Evolutionary conservation across 352 stramenopile species (phyloP), one percentile per base, ranked within the genome.

Genomic region (Pythium dissotocum): DNA sequence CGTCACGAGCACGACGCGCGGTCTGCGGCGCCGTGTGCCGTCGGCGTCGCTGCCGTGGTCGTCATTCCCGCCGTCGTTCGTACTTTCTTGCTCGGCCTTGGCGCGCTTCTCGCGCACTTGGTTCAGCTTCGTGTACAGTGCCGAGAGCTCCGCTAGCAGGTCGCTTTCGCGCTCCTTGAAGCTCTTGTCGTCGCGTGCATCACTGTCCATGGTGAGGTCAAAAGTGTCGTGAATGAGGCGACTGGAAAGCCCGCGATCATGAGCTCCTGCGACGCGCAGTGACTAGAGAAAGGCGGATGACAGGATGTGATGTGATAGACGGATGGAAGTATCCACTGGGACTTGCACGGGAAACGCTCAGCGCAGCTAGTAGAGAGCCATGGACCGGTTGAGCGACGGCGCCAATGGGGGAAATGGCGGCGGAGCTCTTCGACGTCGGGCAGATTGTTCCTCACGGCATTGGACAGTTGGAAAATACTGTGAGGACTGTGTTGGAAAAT

Each of bases 101-200:
- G 77, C 80, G 53, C 86, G 84, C 70, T 93, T 89, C 63, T 93
- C 84, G 28, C 84, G 86, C 62, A 94, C 86, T 67, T 91, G 81
- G 61, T 93, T 91, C 42, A 94, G 77, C 72, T 93, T 92, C 10
- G 84, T 83, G 68, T 94, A 94, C 18, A 93, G 76, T 63, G 77
- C 79, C 40, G 86, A 78, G 48, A 94, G 83, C 65, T 94, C 86
- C 13, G 66, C 67, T 53, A 94, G 74, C 40, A 94, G 73, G 52
- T 83, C 79, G 48, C 77, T 65, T 67, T 94, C 86, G 48, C 82
- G 82, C 65, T 91, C 85, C 64, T 93, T 86, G 61, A 90, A 93
- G 64, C 58, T 71, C 57, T 69, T 62, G 49, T 68, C 49, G 10
- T 71, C 63, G 46, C 40, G 68, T 6, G 62, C 61, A 42, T 73